Percentiles rank a stretch among this genome's conserved stretches.
These are phyloP conservation scores for Ganoderma lucidum DNA, from an alignment of 1,284 basidiomycete genomes.

Conservation along the genomic window DNA sequence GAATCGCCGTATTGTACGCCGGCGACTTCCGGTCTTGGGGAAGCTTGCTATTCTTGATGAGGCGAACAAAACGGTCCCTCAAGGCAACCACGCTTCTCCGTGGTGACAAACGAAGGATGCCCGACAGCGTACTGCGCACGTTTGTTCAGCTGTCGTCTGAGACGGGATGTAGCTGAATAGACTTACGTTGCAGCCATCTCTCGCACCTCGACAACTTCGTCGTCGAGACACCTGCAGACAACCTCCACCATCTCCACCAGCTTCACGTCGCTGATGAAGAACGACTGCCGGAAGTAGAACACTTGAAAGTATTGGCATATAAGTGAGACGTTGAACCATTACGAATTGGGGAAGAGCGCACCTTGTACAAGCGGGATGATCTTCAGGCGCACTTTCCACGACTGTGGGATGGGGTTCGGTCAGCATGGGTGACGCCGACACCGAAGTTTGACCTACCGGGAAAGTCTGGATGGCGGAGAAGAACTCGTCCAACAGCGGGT, in stretches of 20 bases:
- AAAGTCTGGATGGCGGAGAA: conserved; percentile 73
- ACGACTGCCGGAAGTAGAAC: conserved; percentile 79
- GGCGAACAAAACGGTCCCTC: conserved; percentile 76
- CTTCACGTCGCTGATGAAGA: conserved; percentile 67
- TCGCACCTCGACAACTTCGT: conserved; percentile 78
- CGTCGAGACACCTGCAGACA: conserved; percentile 73
- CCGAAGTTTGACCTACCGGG: conserved; percentile 52
- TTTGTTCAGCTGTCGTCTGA: conserved; percentile 1
- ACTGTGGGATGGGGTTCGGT: conserved; percentile 47
- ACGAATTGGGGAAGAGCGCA: conserved; percentile 29
- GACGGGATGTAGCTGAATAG: no score
- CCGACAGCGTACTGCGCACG: conserved; percentile 72
- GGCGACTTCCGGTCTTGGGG: conserved; percentile 61
- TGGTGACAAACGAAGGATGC: conserved; percentile 83
- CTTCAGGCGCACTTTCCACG: conserved; percentile 76
- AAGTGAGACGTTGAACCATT: neutral
- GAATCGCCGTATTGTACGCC: conserved; percentile 67
- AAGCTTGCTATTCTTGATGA: conserved; percentile 66
- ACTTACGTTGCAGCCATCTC: conserved; percentile 79
- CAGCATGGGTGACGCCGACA: neutral
- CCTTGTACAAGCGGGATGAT: conserved; percentile 83
- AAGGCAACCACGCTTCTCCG: conserved; percentile 76
- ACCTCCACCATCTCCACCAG: conserved; percentile 76
- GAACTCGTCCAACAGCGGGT: conserved; percentile 66
- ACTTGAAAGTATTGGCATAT: conserved; percentile 47